Conservation (phyloP, 306 rosid genomes). For the Prunus kanzakura region DNA sequence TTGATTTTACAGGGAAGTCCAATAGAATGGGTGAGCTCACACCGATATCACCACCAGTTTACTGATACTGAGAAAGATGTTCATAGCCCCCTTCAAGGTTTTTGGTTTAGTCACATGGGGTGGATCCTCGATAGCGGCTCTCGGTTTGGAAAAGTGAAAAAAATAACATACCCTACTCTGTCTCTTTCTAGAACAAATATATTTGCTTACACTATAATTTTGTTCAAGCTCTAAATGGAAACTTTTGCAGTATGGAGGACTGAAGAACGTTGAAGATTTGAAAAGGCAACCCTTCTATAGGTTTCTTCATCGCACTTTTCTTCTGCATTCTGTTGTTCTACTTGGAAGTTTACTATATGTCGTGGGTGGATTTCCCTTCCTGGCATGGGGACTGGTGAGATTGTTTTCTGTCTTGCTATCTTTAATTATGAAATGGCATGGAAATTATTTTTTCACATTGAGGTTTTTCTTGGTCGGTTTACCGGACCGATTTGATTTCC, state of each 20-base stretch:
- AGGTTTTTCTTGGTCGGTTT: too few species aligned
- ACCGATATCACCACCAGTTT: slow-evolving; percentile 80
- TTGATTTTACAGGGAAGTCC: slow-evolving; percentile 54
- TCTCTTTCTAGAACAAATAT: too few species aligned
- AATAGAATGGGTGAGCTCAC: slow-evolving; percentile 91
- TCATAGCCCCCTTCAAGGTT: slow-evolving; percentile 77
- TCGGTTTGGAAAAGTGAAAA: too few species aligned
- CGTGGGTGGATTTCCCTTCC: slow-evolving; percentile 71
- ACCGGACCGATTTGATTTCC: too few species aligned
- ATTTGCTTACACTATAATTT: neutral
- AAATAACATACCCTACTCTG: too few species aligned
- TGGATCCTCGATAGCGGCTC: too few species aligned
- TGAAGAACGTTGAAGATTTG: slow-evolving; percentile 66
- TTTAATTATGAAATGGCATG: too few species aligned
- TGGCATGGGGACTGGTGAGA: slow-evolving; percentile 84
- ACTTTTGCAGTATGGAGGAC: slow-evolving; percentile 63
- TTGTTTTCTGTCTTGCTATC: neutral
- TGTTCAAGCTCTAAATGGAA: neutral
- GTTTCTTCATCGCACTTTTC: slow-evolving; percentile 51
- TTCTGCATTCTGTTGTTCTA: slow-evolving; percentile 66
- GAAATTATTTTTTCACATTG: too few species aligned
- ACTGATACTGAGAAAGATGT: slow-evolving; percentile 81
- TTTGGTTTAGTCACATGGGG: slow-evolving; percentile 84
- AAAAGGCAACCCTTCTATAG: slow-evolving; percentile 67
- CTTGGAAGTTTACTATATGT: slow-evolving; percentile 53